These are phyloP conservation scores for Tothia fuscella DNA, from an alignment of 2,329 filamentous ascomycete genomes.

Conservation along the genomic window DNA sequence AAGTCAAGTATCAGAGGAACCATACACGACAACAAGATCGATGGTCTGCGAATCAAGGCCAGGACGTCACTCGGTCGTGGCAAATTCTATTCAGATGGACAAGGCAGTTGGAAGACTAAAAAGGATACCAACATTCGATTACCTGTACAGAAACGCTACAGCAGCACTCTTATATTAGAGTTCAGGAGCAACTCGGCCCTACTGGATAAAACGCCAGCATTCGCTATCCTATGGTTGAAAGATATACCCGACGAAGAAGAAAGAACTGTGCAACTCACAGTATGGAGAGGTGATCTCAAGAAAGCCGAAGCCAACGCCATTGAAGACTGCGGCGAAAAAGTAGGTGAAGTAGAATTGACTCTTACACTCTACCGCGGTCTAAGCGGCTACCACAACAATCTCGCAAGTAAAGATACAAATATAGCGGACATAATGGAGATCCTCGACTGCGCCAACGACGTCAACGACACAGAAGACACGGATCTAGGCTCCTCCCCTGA, in stretches of 20 bases:
- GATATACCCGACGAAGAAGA: constrained; percentile 59
- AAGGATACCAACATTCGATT: constrained; percentile 36
- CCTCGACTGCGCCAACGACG: constrained; percentile 48
- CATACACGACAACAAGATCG: constrained; percentile 19
- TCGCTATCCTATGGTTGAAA: constrained; percentile 55
- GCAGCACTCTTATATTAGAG: constrained; percentile 42
- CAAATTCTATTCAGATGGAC: constrained; percentile 41
- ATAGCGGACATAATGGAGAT: constrained; percentile 52
- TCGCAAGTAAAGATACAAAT: constrained; percentile 43
- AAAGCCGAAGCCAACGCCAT: constrained; percentile 38
- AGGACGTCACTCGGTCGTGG: constrained; percentile 44
- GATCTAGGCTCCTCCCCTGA: constrained; percentile 14
- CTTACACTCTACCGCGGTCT: constrained; percentile 51
- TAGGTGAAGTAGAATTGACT: constrained; percentile 47
- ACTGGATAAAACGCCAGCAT: constrained; percentile 45
- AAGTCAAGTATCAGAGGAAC: constrained; percentile 35
- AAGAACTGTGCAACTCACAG: constrained; percentile 42
- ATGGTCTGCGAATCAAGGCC: constrained; percentile 46
- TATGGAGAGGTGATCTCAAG: constrained; percentile 56
- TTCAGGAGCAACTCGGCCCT: constrained; percentile 46
- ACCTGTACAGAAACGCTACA: constrained; percentile 50
- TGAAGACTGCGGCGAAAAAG: constrained; percentile 43
- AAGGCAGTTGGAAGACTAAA: constrained; percentile 39
- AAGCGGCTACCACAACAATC: constrained; percentile 44
- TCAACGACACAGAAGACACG: constrained; percentile 30